Base-by-base conservation (phyloP, 2,329 filamentous ascomycete species). In the Westerdykella ornata region DNA sequence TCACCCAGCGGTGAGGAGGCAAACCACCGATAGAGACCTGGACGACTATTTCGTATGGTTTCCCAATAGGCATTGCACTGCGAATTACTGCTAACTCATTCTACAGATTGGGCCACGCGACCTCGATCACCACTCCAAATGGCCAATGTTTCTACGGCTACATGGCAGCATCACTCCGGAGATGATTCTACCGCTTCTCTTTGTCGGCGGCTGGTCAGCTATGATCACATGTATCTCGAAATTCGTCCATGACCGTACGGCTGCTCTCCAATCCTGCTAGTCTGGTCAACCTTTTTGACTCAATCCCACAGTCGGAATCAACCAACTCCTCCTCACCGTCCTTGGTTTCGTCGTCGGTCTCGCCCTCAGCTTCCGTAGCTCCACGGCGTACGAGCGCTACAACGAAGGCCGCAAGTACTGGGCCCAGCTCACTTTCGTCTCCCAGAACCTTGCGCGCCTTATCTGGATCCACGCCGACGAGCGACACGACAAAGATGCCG, bases 301-400 rank as follows among this genome's bases (percentile, higher is more conserved):
- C 22, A 26, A 9, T 2, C 12, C 3, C 22, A 26, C 22, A 26
- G 22, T 26, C 7, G 22, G 22, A 7, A 26, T 88, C 48, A 74
- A 76, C 58, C 79, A 73, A n/a, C 74, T 87, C 22, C 71, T 88
- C 15, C 72, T 89, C 39, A 88, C 84, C 1, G 80, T 89, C 39
- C 76, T 84, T 34, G 85, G 85, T 82, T 88, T 89, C 69, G 82
- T 89, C 45, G 84, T 89, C 62, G 81, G 81, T 76, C 68, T 89
- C 44, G 77, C 81, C n/a, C 73, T 89, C 26, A 87, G 83, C 1
- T 88, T 89, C 68, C 80, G 85, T 44, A 85, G 77, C 48, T 81
- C 82, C 2, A 86, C 84, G 6, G 85, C 85, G 8, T 89, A 89
- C 53, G 85, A 89, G 66, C 77, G 83, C 53, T 67, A 67, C 40